Conservation (phyloP, 345 rosid genomes). For the Capsella bursapastoris region DNA sequence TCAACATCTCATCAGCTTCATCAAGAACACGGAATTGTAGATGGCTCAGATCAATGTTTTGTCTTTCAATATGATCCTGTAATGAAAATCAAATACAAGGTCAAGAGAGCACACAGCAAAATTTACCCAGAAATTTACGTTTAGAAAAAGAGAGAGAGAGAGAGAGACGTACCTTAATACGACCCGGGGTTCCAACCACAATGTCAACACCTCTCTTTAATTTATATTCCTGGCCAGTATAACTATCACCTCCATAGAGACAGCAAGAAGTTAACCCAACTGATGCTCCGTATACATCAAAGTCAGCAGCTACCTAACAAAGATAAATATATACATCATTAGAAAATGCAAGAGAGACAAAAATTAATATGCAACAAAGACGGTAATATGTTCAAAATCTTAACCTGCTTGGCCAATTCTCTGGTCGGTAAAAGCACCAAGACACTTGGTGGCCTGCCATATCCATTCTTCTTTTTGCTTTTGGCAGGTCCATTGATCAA, state of each 20-base stretch:
- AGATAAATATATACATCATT: constrained; percentile 8
- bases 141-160: neutral
- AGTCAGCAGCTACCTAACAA: constrained; percentile 73
- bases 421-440: constrained; percentile 93
- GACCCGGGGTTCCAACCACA: constrained; percentile 96
- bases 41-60: constrained; percentile 63
- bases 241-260: constrained; percentile 89
- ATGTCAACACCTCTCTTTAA: constrained; percentile 88
- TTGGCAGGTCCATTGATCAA: constrained; percentile 72
- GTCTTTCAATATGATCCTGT: constrained; percentile 88
- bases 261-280: constrained; percentile 80
- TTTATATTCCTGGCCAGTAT: constrained; percentile 61
- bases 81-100: constrained; percentile 7
- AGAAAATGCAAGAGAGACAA: neutral
- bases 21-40: constrained; percentile 93
- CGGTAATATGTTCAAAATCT: neutral
- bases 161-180: constrained; percentile 67
- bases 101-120: neutral
- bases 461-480: constrained; percentile 65
- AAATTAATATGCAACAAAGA: neutral
- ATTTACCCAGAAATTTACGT: neutral
- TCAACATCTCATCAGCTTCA: constrained; percentile 98
- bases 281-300: constrained; percentile 81
- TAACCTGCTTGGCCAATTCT: constrained; percentile 93
- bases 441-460: constrained; percentile 88